Conservation (phyloP, 228 moss, liverwort and hornwort genomes). For the Sphagnum magellanicum region DNA sequence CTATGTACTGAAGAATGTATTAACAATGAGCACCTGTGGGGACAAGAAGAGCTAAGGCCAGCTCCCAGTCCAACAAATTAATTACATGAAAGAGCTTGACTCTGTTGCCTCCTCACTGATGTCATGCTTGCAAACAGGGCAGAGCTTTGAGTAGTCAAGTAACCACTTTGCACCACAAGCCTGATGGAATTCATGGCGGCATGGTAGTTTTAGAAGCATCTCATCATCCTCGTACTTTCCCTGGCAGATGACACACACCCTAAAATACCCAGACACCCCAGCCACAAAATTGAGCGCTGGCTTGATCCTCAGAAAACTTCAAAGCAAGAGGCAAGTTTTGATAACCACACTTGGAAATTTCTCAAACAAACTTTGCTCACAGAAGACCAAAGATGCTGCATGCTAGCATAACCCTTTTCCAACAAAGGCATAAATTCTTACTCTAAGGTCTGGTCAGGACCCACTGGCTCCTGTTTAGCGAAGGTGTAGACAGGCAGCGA, state of each 20-base stretch:
- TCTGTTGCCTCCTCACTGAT: slow-evolving; percentile 13
- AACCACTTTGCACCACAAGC: slow-evolving; percentile 47
- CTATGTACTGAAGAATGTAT: slow-evolving; percentile 4
- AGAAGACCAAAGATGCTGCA: neutral
- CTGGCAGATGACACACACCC: slow-evolving; percentile 57
- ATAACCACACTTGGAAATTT: too few relatives aligned
- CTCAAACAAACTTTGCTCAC: too few relatives aligned
- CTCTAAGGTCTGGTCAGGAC: slow-evolving; percentile 16
- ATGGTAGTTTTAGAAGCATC: slow-evolving; percentile 34
- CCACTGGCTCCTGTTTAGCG: slow-evolving; percentile 3
- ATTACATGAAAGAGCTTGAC: neutral
- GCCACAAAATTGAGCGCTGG: too few relatives aligned
- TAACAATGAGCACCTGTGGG: neutral
- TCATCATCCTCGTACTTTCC: slow-evolving; percentile 41
- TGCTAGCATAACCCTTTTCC: neutral
- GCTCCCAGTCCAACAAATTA: neutral
- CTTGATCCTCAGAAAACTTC: too few relatives aligned
- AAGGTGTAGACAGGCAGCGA: slow-evolving; percentile 16
- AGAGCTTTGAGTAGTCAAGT: slow-evolving; percentile 51
- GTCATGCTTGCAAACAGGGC: slow-evolving; percentile 55
- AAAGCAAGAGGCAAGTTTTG: too few relatives aligned
- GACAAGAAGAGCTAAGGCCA: neutral
- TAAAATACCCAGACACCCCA: neutral
- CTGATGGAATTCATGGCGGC: slow-evolving; percentile 41
- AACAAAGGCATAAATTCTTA: slow-evolving; percentile 1